Base-by-base conservation (phyloP, 2,329 filamentous ascomycete genomes). In the Fusarium oxysporum region DNA sequence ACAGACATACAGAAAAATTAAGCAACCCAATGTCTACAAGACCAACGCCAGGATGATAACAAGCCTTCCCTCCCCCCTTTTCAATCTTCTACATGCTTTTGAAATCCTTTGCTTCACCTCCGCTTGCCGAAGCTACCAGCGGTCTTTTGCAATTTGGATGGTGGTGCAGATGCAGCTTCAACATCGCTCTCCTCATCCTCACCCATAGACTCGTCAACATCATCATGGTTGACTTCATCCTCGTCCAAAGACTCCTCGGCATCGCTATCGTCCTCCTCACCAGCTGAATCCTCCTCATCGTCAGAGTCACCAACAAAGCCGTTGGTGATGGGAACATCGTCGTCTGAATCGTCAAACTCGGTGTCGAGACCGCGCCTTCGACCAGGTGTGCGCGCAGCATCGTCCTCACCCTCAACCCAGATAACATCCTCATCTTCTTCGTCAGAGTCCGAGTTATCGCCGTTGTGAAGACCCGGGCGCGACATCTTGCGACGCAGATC, bases 341-440 rank as follows among this genome's bases (percentile, higher is more conserved):
- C 87, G 8, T 88, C 85, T 38, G 72, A 75, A 19, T 88, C 87
- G 64, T 88, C 87, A 73, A 79, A 73, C 45, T 75, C 74, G 78
- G 83, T 43, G 45, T 82, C 81, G 51, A 82, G 80, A 33, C 80
- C 78, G 43, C 80, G 75, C 69, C 82, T 72, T 72, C 80, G 71
- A 75, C 80, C 61, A 66, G 80, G 72, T 57, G 83, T 86, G 25
- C 88, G 85, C 37, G 91, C 88, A 35, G 92, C 91, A 77, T 95
- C 89, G 2, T 93, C 95, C 77, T 95, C 89, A 2, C 93, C 95
- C 81, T 98, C 95, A 4, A 98, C 93, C 80, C 96, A 97, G 58
- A 97, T 92, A 8, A 97, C 90, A 71, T 94, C 91, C 43, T 92
- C 91, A 12, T 92, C 88, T 7, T 89, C 84, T 6, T 85, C 85